Conservation (phyloP, 2,329 filamentous ascomycete genomes). For the Colletotrichum filicis region DNA sequence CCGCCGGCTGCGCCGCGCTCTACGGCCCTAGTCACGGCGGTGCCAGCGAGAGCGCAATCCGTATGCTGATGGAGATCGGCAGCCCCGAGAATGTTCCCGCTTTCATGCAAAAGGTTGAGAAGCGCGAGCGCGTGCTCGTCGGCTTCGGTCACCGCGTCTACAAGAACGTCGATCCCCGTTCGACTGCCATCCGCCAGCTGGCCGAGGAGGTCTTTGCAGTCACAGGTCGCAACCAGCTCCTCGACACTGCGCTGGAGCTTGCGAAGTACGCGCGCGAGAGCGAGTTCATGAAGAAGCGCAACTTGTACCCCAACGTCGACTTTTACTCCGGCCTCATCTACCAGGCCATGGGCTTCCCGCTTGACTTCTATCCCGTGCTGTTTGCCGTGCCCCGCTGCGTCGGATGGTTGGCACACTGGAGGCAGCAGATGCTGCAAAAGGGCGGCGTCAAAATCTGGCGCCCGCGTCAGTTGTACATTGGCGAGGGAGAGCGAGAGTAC, state of each 20-base stretch:
- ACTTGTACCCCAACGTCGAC: slow-evolving; percentile 63
- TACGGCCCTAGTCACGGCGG: slow-evolving; percentile 69
- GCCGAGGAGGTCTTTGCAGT: slow-evolving; percentile 62
- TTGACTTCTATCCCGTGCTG: slow-evolving; percentile 63
- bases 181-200: slow-evolving; percentile 58
- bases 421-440: slow-evolving; percentile 59
- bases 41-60: slow-evolving; percentile 67
- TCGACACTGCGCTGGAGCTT: slow-evolving; percentile 59
- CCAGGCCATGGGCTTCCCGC: slow-evolving; percentile 63
- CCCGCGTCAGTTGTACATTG: slow-evolving; percentile 59
- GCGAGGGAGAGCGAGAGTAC: slow-evolving; percentile 56
- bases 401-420: slow-evolving; percentile 63
- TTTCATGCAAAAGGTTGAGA: slow-evolving; percentile 62
- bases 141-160: slow-evolving; percentile 67
- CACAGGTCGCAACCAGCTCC: slow-evolving; percentile 61
- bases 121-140: slow-evolving; percentile 61
- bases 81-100: slow-evolving; percentile 60
- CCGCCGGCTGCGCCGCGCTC: slow-evolving; percentile 62
- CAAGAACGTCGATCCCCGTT: slow-evolving; percentile 64
- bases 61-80: slow-evolving; percentile 63
- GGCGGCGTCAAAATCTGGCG: slow-evolving; percentile 62
- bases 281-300: slow-evolving; percentile 60
- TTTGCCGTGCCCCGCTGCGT: slow-evolving; percentile 63
- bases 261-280: slow-evolving; percentile 57
- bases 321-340: slow-evolving; percentile 64